These are phyloP conservation scores for Lantana camara DNA, from an alignment of 257 asterid genomes.

Conservation along the genomic window DNA sequence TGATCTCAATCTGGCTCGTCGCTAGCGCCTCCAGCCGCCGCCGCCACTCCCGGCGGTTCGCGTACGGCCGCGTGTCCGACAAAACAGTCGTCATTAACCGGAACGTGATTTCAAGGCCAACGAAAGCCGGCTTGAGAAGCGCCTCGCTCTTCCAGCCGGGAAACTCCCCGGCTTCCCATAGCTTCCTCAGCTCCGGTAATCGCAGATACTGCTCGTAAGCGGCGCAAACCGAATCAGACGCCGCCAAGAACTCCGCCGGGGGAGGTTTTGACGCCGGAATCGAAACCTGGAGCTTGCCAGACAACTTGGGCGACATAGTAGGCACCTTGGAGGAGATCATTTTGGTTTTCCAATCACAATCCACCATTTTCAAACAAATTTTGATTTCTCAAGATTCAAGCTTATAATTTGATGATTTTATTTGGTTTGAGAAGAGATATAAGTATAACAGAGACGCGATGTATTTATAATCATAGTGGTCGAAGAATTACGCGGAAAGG, in stretches of 20 bases:
- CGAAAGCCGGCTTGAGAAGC: constrained; percentile 66
- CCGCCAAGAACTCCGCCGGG: constrained; percentile 53
- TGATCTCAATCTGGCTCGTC: constrained; percentile 59
- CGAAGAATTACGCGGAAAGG: constrained; percentile 36
- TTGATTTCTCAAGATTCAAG: neutral
- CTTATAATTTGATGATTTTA: neutral
- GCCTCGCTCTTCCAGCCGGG: constrained; percentile 74
- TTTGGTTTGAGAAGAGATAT: constrained; percentile 23
- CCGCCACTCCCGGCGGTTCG: constrained; percentile 75
- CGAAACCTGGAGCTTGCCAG: constrained; percentile 66
- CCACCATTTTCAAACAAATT: constrained; percentile 56
- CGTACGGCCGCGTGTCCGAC: constrained; percentile 72
- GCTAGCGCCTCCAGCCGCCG: constrained; percentile 70
- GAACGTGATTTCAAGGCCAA: constrained; percentile 74
- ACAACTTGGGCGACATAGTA: constrained; percentile 59
- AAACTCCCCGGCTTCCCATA: constrained; percentile 61
- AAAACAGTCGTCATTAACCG: constrained; percentile 73
- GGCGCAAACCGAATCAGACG: constrained; percentile 72
- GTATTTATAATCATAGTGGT: constrained; percentile 50
- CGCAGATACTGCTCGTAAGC: constrained; percentile 76
- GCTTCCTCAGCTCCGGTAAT: constrained; percentile 67
- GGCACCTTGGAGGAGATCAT: constrained; percentile 63
- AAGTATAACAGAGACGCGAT: constrained; percentile 1
- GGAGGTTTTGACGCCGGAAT: constrained; percentile 55
- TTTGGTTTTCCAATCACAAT: constrained; percentile 76